Evolutionary conservation across 768 basidiomycete genomes (phyloP), one percentile per base, ranked within the genome.

Genomic region (Symmetrospora coprosmae): DNA sequence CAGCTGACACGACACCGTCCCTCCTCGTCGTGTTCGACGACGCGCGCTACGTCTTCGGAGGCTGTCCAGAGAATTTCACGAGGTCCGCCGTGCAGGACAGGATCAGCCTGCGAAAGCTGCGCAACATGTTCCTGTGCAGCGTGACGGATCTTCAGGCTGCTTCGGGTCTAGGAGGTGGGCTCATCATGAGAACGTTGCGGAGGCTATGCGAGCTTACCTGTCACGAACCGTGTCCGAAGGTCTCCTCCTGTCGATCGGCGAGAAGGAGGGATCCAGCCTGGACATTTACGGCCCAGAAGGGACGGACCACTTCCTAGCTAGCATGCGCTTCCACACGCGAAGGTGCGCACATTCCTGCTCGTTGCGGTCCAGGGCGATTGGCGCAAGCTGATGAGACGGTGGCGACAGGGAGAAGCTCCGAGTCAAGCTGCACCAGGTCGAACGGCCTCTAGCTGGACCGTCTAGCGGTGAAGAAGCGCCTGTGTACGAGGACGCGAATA

Each of bases 41-140:
- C 52, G 82, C 79, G 13, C 85, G 87, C 66, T 96, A 90, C 66
- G 77, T 91, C 37, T 88, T 96, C 77, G 90, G 90, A 72, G 81
- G 77, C 19, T n/a, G n/a, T n/a, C 83, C 86, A 7, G 89, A 94
- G 72, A 84, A 84, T 61, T 81, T 84, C 1, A 82, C 81, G 40
- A 76, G 91, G 34, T 74, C 84, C 0, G 85, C 84, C 69, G 72
- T 82, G 16, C 84, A 89, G 73, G 80, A 80, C 61, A 75, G 74
- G 64, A 74, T 78, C 43, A 80, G 80, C 48, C 80, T 86, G 78
- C 80, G 77, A 69, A 84, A 80, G 65, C 76, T 84, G 4, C 78
- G 76, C 35, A 82, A 77, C 1, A 60, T 92, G 8, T 91, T 94
- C 72, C 73, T 89, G 64, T 85, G 82, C 1, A 78, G 81, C 40